Percentiles rank a stretch among this genome's conserved stretches.
Evolutionary conservation across 139 green algal species (phyloP).

Genomic region (Chara braunii): DNA sequence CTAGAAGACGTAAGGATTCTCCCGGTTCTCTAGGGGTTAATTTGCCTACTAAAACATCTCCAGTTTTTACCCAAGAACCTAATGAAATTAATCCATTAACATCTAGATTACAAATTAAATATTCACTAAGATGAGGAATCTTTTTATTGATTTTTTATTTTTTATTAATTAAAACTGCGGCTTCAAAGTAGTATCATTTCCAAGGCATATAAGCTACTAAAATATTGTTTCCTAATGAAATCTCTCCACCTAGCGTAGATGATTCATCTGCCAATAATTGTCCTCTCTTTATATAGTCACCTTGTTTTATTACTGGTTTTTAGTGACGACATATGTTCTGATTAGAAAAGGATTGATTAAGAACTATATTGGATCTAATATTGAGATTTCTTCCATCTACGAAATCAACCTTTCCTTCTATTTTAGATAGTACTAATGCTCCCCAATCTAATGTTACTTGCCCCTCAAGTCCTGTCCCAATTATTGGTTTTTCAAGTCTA

Average conservation of each 20-base stretch:
- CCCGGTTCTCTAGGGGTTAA: constrained; percentile 44
- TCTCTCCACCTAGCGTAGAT: constrained; percentile 49
- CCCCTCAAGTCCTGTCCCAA: constrained; percentile 62
- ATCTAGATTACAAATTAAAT: constrained; percentile 52
- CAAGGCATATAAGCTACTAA: constrained; percentile 59
- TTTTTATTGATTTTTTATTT: constrained; percentile 57
- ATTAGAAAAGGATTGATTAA: constrained; percentile 62
- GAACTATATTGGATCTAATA: constrained; percentile 36
- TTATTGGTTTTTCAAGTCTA: constrained; percentile 50
- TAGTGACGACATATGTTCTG: constrained; percentile 61
- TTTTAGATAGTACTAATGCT: constrained; percentile 46
- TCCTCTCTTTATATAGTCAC: constrained; percentile 54
- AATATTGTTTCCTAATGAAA: constrained; percentile 60
- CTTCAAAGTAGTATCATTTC: constrained; percentile 68
- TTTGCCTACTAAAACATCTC: constrained; percentile 70
- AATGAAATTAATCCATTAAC: constrained; percentile 50
- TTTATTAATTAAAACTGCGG: constrained; percentile 63
- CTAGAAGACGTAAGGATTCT: constrained; percentile 45
- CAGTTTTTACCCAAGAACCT: constrained; percentile 54
- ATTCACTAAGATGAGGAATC: constrained; percentile 49
- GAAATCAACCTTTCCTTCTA: constrained; percentile 54
- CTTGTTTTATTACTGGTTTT: constrained; percentile 49
- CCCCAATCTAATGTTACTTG: constrained; percentile 49
- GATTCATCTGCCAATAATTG: constrained; percentile 57
- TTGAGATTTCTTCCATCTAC: constrained; percentile 49